Evolutionary conservation across 371 early-diverging fungal genomes (phyloP).

Genomic region (Chytridium lagenaria): DNA sequence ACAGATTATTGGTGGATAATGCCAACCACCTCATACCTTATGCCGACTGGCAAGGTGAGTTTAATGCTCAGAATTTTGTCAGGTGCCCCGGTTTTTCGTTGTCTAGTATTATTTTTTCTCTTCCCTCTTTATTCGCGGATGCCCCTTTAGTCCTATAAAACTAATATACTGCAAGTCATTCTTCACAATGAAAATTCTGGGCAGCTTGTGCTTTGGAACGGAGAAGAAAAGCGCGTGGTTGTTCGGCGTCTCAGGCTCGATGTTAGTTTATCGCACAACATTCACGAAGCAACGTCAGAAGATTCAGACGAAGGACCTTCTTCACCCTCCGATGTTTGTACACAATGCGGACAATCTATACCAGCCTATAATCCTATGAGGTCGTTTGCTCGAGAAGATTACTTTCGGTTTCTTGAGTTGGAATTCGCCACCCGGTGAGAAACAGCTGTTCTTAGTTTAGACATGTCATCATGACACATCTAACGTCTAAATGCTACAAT

Average conservation of each 20-base stretch:
- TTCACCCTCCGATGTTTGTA: not conserved
- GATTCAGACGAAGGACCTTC: not conserved
- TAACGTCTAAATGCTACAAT: too few relatives aligned
- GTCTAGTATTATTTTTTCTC: too few relatives aligned
- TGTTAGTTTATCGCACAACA: not conserved
- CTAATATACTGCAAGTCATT: too few relatives aligned
- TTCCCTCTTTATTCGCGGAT: too few relatives aligned
- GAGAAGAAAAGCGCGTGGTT: slow-evolving; percentile 7
- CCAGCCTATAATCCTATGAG: not conserved
- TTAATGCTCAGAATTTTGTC: too few relatives aligned
- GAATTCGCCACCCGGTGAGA: not conserved
- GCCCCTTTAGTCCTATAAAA: too few relatives aligned
- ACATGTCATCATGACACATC: too few relatives aligned
- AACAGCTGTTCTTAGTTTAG: too few relatives aligned
- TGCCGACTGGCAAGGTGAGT: slow-evolving; percentile 14
- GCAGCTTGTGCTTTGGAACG: slow-evolving; percentile 14
- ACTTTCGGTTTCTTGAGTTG: slow-evolving; percentile 5
- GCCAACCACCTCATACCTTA: slow-evolving; percentile 8
- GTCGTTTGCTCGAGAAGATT: slow-evolving; percentile 8
- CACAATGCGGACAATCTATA: slow-evolving; percentile 2
- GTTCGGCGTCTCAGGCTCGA: not conserved
- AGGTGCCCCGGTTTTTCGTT: not conserved
- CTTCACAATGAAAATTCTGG: slow-evolving; percentile 10
- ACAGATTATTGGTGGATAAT: not conserved
- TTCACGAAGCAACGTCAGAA: not conserved